Evolutionary conservation across 2,329 filamentous ascomycete species (phyloP).

Genomic region (Pestalotiopsis sp.): DNA sequence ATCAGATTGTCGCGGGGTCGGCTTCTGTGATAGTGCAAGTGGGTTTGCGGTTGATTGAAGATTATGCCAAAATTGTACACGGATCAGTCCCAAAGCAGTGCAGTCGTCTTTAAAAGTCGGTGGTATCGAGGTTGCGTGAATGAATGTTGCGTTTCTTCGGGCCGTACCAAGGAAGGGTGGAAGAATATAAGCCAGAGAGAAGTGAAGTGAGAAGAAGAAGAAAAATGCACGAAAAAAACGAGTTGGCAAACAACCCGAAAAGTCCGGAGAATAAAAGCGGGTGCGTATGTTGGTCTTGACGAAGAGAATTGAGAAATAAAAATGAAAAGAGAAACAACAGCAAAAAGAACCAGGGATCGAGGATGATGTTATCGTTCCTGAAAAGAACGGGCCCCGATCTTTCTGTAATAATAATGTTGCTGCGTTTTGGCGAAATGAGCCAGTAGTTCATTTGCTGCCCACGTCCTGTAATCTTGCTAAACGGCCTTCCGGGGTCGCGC

Average conservation of each 20-base stretch:
- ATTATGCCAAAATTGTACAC: not conserved
- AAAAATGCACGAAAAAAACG: not conserved
- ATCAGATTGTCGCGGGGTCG: slow-evolving; percentile 17
- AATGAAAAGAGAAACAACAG: not conserved
- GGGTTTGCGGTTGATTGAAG: slow-evolving; percentile 8
- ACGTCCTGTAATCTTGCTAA: slow-evolving; percentile 11
- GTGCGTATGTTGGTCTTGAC: not conserved
- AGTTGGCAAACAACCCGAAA: not conserved
- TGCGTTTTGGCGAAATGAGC: slow-evolving; percentile 5
- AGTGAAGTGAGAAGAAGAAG: not conserved
- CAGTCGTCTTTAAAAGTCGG: not conserved
- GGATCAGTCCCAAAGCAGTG: not conserved
- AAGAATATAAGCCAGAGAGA: not conserved
- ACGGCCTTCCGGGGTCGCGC: slow-evolving; percentile 3
- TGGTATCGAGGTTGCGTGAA: too few relatives aligned
- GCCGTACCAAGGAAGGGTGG: not conserved
- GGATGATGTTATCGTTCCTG: slow-evolving; percentile 2
- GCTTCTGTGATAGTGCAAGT: not conserved
- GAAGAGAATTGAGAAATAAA: not conserved
- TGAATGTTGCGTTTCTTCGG: not conserved
- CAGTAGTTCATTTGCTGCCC: slow-evolving; percentile 9
- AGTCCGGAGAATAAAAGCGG: not conserved
- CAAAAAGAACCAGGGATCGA: not conserved
- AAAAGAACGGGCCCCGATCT: not conserved
- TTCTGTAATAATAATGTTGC: not conserved